Conservation (phyloP, 768 basidiomycete species). For the Boletus pseudo-olivaceus region DNA sequence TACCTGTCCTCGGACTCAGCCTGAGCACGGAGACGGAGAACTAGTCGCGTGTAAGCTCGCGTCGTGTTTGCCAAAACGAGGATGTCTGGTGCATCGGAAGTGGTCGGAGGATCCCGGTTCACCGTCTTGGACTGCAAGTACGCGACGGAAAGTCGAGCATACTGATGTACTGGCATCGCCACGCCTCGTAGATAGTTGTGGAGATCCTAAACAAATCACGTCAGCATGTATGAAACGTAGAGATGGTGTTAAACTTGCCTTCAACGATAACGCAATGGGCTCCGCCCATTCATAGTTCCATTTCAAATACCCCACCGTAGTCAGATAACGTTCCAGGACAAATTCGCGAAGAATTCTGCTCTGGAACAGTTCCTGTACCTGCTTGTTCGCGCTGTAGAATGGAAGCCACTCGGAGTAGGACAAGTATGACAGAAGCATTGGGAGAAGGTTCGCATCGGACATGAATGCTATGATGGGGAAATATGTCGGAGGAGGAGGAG, state of each 20-base stretch:
- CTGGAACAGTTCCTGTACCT: conserved; percentile 50
- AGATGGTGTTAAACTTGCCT: conserved; percentile 40
- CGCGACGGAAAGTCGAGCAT: conserved; percentile 53
- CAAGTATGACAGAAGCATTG: conserved; percentile 53
- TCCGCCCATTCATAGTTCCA: conserved; percentile 60
- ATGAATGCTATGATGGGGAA: conserved; percentile 61
- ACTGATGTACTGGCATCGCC: conserved; percentile 71
- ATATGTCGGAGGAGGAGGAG: conserved; percentile 26
- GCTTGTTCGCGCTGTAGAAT: conserved; percentile 55
- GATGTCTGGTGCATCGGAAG: conserved; percentile 41
- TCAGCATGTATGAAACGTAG: conserved; percentile 3
- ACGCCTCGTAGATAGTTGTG: conserved; percentile 78
- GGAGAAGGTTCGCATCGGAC: conserved; percentile 48
- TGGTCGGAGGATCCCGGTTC: conserved; percentile 40
- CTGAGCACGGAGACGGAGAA: conserved; percentile 73
- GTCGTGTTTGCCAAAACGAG: conserved; percentile 55
- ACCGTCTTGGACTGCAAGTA: conserved; percentile 51
- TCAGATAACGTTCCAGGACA: conserved; percentile 65
- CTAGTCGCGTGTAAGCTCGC: conserved; percentile 75
- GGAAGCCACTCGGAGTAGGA: conserved; percentile 72
- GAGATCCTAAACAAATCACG: conserved; percentile 55
- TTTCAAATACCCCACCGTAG: conserved; percentile 65
- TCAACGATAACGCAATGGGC: conserved; percentile 57
- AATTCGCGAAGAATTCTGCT: conserved; percentile 53
- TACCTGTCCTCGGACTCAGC: conserved; percentile 56